Base-by-base conservation (phyloP, 2,329 filamentous ascomycete genomes). In the Zasmidium angulare region DNA sequence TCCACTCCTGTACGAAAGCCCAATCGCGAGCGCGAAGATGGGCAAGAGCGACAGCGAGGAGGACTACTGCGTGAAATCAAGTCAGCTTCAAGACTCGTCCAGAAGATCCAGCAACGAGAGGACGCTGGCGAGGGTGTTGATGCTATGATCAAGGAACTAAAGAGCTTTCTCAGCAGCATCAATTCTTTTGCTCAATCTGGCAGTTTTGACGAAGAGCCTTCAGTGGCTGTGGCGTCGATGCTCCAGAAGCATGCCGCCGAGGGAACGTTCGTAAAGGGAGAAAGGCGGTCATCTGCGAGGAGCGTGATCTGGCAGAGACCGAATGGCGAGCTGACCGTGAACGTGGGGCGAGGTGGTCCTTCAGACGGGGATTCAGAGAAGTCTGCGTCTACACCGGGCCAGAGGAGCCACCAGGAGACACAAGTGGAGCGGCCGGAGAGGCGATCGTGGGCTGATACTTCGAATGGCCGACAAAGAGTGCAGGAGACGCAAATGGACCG, bases 101-200 rank as follows among this genome's bases (percentile, higher is more conserved):
- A 60, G 48, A 59, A 55, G 23, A 59, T 66, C 22, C 64, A 63
- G 50, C 54, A 64, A 29, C 57, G 58, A 23, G 56, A 66, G 50
- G 59, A 53, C 21, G 36, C 56, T 21, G 62, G 62, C 48, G 60
- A 63, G 26, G 60, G 51, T 19, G 58, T 62, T 20, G 50, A 59
- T 29, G 60, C 58, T n/a, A 53, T 66, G 46, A 46, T 58, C 12
- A 43, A 46, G 19, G 62, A 63, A 22, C 55, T 58, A 12, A 62
- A 50, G 36, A 22, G 24, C 3, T 49, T 54, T 21, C 43, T 66
- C 19, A 56, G 58, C 12, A 50, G 31, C n/a, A 56, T 64, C 46
- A 66, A 66, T 21, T 48, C 47, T 14, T 54, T 48, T 24, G 56
- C 59, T 10, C 54, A 52, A 29, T 61, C 63, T n/a, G 63, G 63